Percentiles rank a stretch among this genome's conserved stretches.
phyloP scores from a whole-genome alignment of 495 filamentous ascomycete species.

The Hyaloscypha finlandica region DNA sequence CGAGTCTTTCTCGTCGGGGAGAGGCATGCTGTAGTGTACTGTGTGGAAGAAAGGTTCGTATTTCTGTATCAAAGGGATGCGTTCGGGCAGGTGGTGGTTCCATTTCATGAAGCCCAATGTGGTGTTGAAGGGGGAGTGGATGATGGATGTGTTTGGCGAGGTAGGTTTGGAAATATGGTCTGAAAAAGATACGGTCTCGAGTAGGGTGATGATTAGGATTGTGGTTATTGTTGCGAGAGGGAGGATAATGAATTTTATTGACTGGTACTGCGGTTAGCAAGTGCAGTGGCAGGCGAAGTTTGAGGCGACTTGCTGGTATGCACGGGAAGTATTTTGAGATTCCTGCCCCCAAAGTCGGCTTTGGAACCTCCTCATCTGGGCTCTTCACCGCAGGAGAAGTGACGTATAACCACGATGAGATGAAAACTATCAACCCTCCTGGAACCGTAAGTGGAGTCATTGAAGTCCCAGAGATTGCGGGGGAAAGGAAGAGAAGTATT shows the following conservation, averaged over 20 bases:
- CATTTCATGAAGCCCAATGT: constrained; percentile 31
- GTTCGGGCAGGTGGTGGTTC: constrained; percentile 24
- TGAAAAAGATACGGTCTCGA: no score
- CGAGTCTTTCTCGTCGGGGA: background rate
- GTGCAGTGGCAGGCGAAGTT: no score
- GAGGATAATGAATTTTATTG: constrained; percentile 9
- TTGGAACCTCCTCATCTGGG: background rate
- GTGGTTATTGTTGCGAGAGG: no score
- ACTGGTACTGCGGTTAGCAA: constrained; percentile 1
- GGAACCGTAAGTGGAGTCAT: constrained; percentile 23
- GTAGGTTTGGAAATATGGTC: no score
- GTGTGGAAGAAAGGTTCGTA: constrained; percentile 34
- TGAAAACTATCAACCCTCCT: constrained; percentile 26
- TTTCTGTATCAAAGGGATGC: constrained; percentile 22
- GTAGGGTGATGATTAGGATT: no score
- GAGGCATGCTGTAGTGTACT: constrained; percentile 30
- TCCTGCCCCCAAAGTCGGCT: no score
- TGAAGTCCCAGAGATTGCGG: constrained; percentile 20
- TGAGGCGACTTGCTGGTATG: no score
- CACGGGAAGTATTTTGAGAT: no score
- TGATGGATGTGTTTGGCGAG: no score
- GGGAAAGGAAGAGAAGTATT: constrained; percentile 30
- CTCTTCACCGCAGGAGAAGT: background rate
- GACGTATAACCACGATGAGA: constrained; percentile 31
- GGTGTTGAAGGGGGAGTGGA: constrained; percentile 30